Conservation (phyloP, 2,329 filamentous ascomycete genomes). For the Cytospora mali region DNA sequence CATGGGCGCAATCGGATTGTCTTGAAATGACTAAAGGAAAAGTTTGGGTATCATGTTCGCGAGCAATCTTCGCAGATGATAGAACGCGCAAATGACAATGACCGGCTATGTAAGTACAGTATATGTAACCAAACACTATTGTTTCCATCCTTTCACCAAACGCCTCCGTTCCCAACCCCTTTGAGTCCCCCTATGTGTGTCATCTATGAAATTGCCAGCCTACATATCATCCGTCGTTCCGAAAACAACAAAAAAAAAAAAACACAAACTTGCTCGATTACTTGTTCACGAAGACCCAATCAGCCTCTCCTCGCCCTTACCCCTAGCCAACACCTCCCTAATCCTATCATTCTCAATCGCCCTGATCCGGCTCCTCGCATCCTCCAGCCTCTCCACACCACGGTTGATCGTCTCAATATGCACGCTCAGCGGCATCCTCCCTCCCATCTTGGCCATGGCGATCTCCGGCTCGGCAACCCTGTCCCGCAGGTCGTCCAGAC, state of each 20-base stretch:
- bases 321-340: slow-evolving; percentile 52
- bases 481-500: slow-evolving; percentile 71
- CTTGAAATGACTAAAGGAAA: neutral
- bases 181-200: neutral
- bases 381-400: slow-evolving; percentile 72
- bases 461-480: slow-evolving; percentile 69
- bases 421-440: slow-evolving; percentile 65
- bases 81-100: slow-evolving; percentile 3
- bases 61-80: slow-evolving; percentile 6
- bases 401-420: slow-evolving; percentile 76
- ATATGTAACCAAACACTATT: neutral
- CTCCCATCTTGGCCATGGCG: slow-evolving; percentile 40
- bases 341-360: slow-evolving; percentile 62
- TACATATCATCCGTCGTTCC: neutral
- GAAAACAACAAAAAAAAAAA: neutral
- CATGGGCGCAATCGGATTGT: too few species aligned
- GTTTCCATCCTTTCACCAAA: slow-evolving; percentile 6
- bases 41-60: slow-evolving; percentile 10
- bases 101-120: slow-evolving; percentile 1
- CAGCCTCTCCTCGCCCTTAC: slow-evolving; percentile 45
- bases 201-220: neutral
- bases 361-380: slow-evolving; percentile 61
- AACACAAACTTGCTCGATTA: neutral
- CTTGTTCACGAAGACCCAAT: slow-evolving; percentile 39
- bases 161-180: slow-evolving; percentile 5